Base-by-base conservation (phyloP, 2,329 filamentous ascomycete species). In the Hansfordia pulvinata region DNA sequence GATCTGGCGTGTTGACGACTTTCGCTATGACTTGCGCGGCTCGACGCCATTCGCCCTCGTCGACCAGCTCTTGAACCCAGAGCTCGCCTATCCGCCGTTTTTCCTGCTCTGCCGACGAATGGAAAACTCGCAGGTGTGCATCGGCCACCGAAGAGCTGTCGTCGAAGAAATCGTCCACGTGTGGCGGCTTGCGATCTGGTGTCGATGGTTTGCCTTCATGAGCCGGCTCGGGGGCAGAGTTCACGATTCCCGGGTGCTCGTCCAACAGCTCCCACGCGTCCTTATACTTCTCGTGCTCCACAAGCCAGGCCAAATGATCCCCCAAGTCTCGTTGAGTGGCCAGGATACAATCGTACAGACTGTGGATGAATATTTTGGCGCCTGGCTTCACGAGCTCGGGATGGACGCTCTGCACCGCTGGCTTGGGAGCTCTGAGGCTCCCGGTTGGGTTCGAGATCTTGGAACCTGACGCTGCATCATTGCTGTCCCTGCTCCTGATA, bases 261-360 rank as follows among this genome's bases (percentile, higher is more conserved):
- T 96, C 76, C 8, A 98, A 55, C 4, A 98, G 64, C 38, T 83
- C 75, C 88, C 88, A 98, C 2, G 86, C 85, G 39, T 83, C 69
- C 41, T 82, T 70, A 43, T 88, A 93, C 34, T 77, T 75, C 27
- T 81, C 69, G 34, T 77, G 82, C 31, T 88, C 80, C 16, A 93
- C 49, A 10, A 96, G 61, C 88, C 88, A 98, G 6, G 65, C 60
- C 13, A 96, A 58, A 43, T 93, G 85, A 51, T 98, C 90, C 4
- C 73, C 62, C 10, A 93, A 62, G 43, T 93, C 86, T 38, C 90
- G 68, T 46, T 86, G 86, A 3, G 90, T 83, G 1, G 84, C 83
- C 29, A 94, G 59, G n/a, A 96, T 78, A 42, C 86, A 96, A 52
- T 98, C 90, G 45, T 92, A 98, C 0, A 90, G 90, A 41, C 85